These are phyloP conservation scores for Cairneyella variabilis DNA, from an alignment of 495 filamentous ascomycete genomes.

Conservation along the genomic window DNA sequence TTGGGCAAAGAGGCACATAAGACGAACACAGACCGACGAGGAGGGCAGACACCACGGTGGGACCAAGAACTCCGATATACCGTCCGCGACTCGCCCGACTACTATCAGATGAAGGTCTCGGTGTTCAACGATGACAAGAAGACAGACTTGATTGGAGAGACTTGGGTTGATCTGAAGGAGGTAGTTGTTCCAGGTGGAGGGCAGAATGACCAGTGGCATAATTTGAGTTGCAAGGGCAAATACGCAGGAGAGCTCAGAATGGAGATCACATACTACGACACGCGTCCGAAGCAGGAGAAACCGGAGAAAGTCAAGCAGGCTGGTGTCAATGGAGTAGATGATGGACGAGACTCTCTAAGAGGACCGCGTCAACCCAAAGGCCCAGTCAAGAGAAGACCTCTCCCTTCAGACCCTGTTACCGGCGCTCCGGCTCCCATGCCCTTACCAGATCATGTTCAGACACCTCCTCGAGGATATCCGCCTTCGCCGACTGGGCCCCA, in stretches of 20 bases:
- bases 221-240: slow-evolving; percentile 78
- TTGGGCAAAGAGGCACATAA: slow-evolving; percentile 98
- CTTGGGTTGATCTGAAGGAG: slow-evolving; percentile 76
- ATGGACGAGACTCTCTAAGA: slow-evolving; percentile 31
- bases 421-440: slow-evolving; percentile 38
- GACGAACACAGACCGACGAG: slow-evolving; percentile 88
- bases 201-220: slow-evolving; percentile 90
- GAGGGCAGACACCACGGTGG: slow-evolving; percentile 96
- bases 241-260: slow-evolving; percentile 94
- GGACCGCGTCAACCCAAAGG: slow-evolving; percentile 55
- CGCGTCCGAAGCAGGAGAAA: slow-evolving; percentile 65
- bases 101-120: slow-evolving; percentile 88
- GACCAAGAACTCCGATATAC: slow-evolving; percentile 95
- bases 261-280: slow-evolving; percentile 95
- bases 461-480: slow-evolving; percentile 21
- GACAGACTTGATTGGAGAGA: slow-evolving; percentile 92
- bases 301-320: slow-evolving; percentile 18
- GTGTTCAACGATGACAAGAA: slow-evolving; percentile 98
- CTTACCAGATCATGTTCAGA: slow-evolving; percentile 29
- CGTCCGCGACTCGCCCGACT: slow-evolving; percentile 95
- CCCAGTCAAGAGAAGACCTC: slow-evolving; percentile 68
- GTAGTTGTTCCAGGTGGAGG: slow-evolving; percentile 84
- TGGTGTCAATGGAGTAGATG: slow-evolving; percentile 23
- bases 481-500: slow-evolving; percentile 20
- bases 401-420: slow-evolving; percentile 68